Evolutionary conservation across 768 basidiomycete species (phyloP).

Genomic region (Fibroporia radiculosa): DNA sequence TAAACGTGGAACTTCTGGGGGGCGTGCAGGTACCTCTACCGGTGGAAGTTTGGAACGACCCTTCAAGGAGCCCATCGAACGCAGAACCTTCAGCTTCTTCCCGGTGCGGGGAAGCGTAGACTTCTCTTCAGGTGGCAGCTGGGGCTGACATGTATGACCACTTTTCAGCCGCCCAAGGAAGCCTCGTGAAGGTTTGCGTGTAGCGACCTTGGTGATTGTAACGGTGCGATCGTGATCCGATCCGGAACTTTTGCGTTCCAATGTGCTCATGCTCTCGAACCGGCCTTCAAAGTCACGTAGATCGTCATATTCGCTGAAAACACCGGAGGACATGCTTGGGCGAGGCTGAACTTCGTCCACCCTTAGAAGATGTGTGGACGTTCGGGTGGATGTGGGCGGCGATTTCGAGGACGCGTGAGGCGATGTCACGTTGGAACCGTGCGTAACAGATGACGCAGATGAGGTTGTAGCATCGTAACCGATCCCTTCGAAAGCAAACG

Average conservation of each 20-base stretch:
- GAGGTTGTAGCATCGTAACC: slow-evolving; percentile 54
- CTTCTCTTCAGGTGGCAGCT: slow-evolving; percentile 33
- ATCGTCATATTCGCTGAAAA: slow-evolving; percentile 85
- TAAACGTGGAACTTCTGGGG: slow-evolving; percentile 12
- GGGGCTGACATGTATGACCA: slow-evolving; percentile 35
- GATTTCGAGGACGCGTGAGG: background rate
- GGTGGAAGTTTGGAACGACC: slow-evolving; percentile 26
- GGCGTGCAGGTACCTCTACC: slow-evolving; percentile 7
- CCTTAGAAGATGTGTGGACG: slow-evolving; percentile 7
- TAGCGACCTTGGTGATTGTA: slow-evolving; percentile 25
- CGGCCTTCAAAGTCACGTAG: slow-evolving; percentile 80
- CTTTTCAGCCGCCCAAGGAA: slow-evolving; percentile 60
- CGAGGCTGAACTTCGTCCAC: slow-evolving; percentile 39
- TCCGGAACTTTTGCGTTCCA: slow-evolving; percentile 37
- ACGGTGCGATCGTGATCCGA: slow-evolving; percentile 17
- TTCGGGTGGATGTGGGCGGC: slow-evolving; percentile 5
- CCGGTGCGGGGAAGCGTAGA: slow-evolving; percentile 26
- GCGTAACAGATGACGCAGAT: slow-evolving; percentile 7
- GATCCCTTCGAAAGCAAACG: slow-evolving; percentile 77
- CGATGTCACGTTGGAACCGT: background rate
- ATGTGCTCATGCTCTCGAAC: slow-evolving; percentile 74
- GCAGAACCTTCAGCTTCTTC: slow-evolving; percentile 62
- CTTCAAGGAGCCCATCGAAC: slow-evolving; percentile 77
- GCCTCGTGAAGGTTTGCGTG: slow-evolving; percentile 58
- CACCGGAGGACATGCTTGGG: slow-evolving; percentile 64